A percentile compares a stretch with the other conserved stretches of the same genome.
phyloP scores from a whole-genome alignment of 768 basidiomycete species.

The Hortiboletus campestris region DNA sequence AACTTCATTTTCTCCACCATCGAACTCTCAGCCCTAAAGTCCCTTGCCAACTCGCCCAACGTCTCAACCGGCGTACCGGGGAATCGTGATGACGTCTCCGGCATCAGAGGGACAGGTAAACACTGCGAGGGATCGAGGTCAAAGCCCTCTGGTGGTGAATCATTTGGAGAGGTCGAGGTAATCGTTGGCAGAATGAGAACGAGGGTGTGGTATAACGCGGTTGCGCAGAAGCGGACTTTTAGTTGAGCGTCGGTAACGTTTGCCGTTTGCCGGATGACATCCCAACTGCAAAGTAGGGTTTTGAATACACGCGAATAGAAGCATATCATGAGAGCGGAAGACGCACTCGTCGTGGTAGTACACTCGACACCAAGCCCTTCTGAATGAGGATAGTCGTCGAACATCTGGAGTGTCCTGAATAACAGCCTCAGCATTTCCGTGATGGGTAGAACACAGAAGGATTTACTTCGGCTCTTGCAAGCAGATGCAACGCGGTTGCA shows the following conservation, averaged over 20 bases:
- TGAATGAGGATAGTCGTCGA: conserved; percentile 65
- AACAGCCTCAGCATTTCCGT: conserved; percentile 2
- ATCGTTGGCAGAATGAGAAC: conserved; percentile 41
- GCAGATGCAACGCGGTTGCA: conserved; percentile 64
- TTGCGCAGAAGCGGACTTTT: conserved; percentile 64
- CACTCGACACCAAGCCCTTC: conserved; percentile 82
- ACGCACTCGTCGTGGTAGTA: conserved; percentile 88
- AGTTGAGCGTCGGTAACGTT: conserved; percentile 78
- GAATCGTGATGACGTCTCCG: conserved; percentile 70
- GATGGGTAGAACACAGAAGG: not conserved
- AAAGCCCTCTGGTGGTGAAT: conserved; percentile 44
- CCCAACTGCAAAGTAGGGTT: conserved; percentile 58
- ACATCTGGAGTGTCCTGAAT: conserved; percentile 68
- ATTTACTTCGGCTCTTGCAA: conserved; percentile 53
- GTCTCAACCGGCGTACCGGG: conserved; percentile 69
- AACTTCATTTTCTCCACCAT: conserved; percentile 52
- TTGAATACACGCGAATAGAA: not conserved
- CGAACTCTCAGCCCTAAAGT: conserved; percentile 63
- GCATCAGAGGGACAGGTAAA: conserved; percentile 52
- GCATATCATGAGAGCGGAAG: not conserved
- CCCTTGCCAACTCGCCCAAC: conserved; percentile 53
- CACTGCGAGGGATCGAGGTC: conserved; percentile 58
- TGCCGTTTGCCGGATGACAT: conserved; percentile 66
- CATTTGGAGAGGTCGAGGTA: conserved; percentile 24
- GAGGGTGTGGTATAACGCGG: conserved; percentile 73